phyloP scores from a whole-genome alignment of 768 basidiomycete genomes.

The Cystobasidium tubakii region DNA sequence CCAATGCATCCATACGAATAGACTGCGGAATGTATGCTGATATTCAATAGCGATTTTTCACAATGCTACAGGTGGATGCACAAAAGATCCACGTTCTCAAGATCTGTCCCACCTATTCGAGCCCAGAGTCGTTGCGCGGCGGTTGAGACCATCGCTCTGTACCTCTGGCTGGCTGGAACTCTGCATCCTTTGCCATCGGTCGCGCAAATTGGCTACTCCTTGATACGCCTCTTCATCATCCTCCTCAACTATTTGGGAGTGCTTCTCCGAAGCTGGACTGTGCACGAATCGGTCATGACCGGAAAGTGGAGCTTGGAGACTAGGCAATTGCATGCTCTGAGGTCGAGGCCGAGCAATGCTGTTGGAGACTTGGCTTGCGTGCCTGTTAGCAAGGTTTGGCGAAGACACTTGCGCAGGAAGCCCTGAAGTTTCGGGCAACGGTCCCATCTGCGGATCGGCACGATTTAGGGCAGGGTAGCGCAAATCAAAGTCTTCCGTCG shows the following conservation, averaged over 20 bases:
- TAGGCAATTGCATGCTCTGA: not conserved
- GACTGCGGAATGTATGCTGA: not conserved
- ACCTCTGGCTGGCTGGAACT: not conserved
- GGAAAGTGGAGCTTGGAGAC: not conserved
- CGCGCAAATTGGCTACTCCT: conserved; percentile 44
- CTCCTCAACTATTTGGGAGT: not conserved
- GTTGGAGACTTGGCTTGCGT: not conserved
- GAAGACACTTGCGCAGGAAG: not conserved
- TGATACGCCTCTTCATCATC: conserved; percentile 37
- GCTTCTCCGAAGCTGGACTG: not conserved
- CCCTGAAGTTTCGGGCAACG: conserved; percentile 3
- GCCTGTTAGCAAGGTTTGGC: not conserved
- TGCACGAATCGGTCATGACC: not conserved
- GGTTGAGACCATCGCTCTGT: not conserved
- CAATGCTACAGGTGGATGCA: not conserved
- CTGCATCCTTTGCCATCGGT: conserved; percentile 40
- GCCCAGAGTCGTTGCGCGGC: not conserved
- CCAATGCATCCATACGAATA: too few species aligned
- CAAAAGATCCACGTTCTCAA: not conserved
- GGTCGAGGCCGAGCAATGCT: not conserved
- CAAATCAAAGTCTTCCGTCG: conserved; percentile 22
- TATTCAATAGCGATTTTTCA: not conserved
- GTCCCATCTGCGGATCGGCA: conserved; percentile 11
- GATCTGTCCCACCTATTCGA: not conserved
- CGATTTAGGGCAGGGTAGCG: conserved; percentile 39